phyloP scores from a whole-genome alignment of 2,329 filamentous ascomycete species.

The Drechmeria coniospora region DNA sequence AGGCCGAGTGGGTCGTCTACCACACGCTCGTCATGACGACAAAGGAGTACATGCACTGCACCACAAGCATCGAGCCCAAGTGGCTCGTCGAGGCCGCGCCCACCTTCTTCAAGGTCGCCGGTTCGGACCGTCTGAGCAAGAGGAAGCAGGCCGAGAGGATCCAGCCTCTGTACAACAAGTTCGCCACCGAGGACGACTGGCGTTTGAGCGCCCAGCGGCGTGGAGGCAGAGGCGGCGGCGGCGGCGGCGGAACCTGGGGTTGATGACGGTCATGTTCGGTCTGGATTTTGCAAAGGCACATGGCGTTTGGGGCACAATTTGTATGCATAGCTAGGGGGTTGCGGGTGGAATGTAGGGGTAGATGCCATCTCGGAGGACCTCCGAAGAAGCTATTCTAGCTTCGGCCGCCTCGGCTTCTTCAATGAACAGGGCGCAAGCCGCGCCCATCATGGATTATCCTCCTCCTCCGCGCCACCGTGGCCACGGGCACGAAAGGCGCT shows the following conservation, averaged over 20 bases:
- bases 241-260: conserved; percentile 89
- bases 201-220: conserved; percentile 74
- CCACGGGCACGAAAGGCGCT: too few relatives aligned
- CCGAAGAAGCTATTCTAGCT: too few relatives aligned
- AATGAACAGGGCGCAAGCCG: too few relatives aligned
- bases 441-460: too few relatives aligned
- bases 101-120: conserved; percentile 95
- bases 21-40: conserved; percentile 82
- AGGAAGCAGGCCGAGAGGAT: conserved; percentile 89
- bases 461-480: too few relatives aligned
- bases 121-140: conserved; percentile 74
- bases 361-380: too few relatives aligned
- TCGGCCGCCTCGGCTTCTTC: too few relatives aligned
- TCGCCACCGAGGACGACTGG: conserved; percentile 89
- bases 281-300: too few relatives aligned
- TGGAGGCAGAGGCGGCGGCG: conserved; percentile 68
- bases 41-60: conserved; percentile 96
- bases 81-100: conserved; percentile 92
- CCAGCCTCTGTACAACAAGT: conserved; percentile 87
- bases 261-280: too few relatives aligned
- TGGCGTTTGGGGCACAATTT: too few relatives aligned
- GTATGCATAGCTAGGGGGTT: too few relatives aligned
- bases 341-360: too few relatives aligned
- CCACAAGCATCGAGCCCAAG: conserved; percentile 86
- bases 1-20: conserved; percentile 92